phyloP scores from a whole-genome alignment of 1,139 yeast genomes.

The Geotrichum carabidarum region DNA sequence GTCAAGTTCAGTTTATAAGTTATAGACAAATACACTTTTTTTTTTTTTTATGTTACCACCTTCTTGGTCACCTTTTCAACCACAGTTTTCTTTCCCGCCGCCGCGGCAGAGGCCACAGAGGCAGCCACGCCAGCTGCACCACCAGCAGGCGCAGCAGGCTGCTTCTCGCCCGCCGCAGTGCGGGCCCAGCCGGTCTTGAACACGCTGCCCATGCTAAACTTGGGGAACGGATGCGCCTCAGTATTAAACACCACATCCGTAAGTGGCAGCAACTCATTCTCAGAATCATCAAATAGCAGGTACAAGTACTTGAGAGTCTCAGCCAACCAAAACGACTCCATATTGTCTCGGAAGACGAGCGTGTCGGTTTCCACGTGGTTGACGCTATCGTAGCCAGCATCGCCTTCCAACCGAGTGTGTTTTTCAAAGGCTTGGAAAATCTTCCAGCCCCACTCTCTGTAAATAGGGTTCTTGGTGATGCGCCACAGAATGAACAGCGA shows the following conservation, averaged over 20 bases:
- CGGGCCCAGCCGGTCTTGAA: slow-evolving; percentile 63
- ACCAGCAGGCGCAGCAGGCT: not conserved
- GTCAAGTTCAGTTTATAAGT: slow-evolving; percentile 31
- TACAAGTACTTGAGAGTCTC: slow-evolving; percentile 88
- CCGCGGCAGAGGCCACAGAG: not conserved
- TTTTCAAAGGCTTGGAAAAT: slow-evolving; percentile 68
- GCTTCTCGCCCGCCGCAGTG: not conserved
- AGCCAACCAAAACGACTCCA: slow-evolving; percentile 92
- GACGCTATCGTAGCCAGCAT: slow-evolving; percentile 64
- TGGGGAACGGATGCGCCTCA: slow-evolving; percentile 90
- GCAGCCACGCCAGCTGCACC: slow-evolving; percentile 7
- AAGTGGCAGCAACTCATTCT: slow-evolving; percentile 51
- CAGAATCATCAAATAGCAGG: slow-evolving; percentile 68
- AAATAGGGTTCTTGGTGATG: slow-evolving; percentile 73
- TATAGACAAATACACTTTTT: not conserved
- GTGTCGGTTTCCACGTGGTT: slow-evolving; percentile 54
- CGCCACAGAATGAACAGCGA: slow-evolving; percentile 76
- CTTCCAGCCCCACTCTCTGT: slow-evolving; percentile 87
- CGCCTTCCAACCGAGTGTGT: slow-evolving; percentile 50
- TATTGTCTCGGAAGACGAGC: slow-evolving; percentile 58
- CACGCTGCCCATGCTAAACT: slow-evolving; percentile 49
- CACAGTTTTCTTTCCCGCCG: not conserved
- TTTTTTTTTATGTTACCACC: not conserved
- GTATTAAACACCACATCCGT: slow-evolving; percentile 78
- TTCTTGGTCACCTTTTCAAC: not conserved